Conservation (phyloP, 192 early-diverging fungal species). For the Rhizoclosmatium globosum region DNA sequence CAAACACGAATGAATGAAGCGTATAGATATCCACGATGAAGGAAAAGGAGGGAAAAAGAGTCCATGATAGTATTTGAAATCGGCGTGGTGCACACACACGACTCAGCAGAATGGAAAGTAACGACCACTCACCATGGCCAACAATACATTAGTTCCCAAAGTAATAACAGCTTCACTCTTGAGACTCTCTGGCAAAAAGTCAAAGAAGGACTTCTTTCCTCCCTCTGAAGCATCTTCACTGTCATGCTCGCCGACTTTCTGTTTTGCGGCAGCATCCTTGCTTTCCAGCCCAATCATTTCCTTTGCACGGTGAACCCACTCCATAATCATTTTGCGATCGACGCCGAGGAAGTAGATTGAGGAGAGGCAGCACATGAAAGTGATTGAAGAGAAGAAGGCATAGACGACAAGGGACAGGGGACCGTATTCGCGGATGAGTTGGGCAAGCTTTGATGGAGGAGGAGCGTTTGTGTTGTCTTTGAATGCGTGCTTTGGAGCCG, state of each 20-base stretch:
- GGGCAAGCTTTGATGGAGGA: conserved; percentile 24
- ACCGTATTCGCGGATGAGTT: conserved; percentile 59
- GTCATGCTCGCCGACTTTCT: conserved; percentile 4
- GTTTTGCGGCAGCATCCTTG: neutral
- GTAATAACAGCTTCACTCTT: conserved; percentile 41
- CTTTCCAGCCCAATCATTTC: conserved; percentile 39
- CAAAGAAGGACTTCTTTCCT: conserved; percentile 29
- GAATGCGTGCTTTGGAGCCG: neutral
- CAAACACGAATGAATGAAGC: neutral
- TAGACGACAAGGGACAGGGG: conserved; percentile 53
- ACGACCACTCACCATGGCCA: conserved; percentile 48
- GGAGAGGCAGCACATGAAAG: conserved; percentile 48
- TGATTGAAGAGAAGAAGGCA: conserved; percentile 49
- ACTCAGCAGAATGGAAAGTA: neutral
- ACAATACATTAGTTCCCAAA: conserved; percentile 49
- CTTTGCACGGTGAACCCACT: conserved; percentile 30
- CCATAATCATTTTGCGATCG: conserved; percentile 41
- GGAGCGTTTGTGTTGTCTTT: neutral
- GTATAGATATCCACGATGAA: neutral
- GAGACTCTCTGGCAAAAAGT: conserved; percentile 45
- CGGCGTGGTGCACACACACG: no score
- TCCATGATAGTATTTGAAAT: neutral
- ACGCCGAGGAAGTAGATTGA: conserved; percentile 55
- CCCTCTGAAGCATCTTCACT: conserved; percentile 7
- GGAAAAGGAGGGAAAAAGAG: neutral